Percentiles rank a stretch among this genome's conserved stretches.
phyloP scores from a whole-genome alignment of 208 protist species.

The Trypanosoma melophagium region DNA sequence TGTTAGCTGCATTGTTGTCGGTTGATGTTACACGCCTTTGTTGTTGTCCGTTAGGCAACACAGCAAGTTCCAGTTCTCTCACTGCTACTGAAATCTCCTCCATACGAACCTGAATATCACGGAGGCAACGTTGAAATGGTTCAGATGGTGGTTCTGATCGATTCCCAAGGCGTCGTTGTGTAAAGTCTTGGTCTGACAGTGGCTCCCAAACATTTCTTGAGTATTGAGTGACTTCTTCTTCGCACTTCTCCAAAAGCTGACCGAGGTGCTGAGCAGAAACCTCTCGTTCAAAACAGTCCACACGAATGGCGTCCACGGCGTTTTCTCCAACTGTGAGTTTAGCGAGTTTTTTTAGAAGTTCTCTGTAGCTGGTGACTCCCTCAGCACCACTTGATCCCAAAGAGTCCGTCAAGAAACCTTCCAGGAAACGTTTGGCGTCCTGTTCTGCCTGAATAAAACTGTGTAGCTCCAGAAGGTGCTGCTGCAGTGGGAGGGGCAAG shows the following conservation, averaged over 20 bases:
- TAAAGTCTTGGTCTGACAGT: constrained; percentile 46
- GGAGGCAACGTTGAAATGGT: constrained; percentile 20
- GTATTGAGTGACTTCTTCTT: constrained; percentile 56
- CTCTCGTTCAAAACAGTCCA: constrained; percentile 63
- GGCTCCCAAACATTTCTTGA: constrained; percentile 67
- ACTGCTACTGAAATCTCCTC: constrained; percentile 42
- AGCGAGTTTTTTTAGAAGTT: constrained; percentile 37
- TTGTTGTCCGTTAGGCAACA: constrained; percentile 35
- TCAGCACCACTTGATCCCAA: constrained; percentile 2
- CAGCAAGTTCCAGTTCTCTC: constrained; percentile 48
- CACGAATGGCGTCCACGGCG: constrained; percentile 58
- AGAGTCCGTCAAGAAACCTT: constrained; percentile 58
- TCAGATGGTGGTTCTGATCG: constrained; percentile 20
- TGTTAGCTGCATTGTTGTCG: constrained; percentile 17
- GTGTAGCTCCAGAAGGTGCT: constrained; percentile 74
- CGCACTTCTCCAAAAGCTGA: constrained; percentile 50
- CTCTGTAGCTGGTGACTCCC: constrained; percentile 13
- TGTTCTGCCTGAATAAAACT: constrained; percentile 75
- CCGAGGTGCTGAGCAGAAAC: constrained; percentile 46
- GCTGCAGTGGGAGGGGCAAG: constrained; percentile 63
- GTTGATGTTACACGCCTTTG: constrained; percentile 6
- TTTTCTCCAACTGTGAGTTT: constrained; percentile 32
- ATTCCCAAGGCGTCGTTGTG: constrained; percentile 24
- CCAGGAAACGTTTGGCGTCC: constrained; percentile 49
- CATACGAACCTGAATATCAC: constrained; percentile 35